Percentiles rank a stretch among this genome's conserved stretches.
phyloP scores from a whole-genome alignment of 1,284 basidiomycete genomes.

The Boletus semigastroideus region DNA sequence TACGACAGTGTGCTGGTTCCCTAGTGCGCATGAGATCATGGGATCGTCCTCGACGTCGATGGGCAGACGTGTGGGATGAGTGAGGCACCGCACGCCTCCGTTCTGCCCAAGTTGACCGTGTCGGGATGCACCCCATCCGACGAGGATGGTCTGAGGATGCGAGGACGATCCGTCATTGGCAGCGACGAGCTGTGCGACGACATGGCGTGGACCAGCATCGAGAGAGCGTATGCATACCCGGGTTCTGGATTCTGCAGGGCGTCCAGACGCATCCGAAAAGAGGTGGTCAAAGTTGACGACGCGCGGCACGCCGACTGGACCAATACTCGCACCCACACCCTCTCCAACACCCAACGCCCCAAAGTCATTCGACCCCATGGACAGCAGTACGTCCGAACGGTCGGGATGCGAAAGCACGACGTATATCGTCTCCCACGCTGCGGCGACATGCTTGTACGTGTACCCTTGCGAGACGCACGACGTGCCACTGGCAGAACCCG shows the following conservation, averaged over 20 bases:
- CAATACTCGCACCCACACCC: neutral
- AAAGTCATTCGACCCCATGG: constrained; percentile 82
- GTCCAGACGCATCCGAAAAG: constrained; percentile 19
- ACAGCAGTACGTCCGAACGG: constrained; percentile 62
- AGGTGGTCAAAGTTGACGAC: constrained; percentile 46
- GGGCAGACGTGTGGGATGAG: constrained; percentile 25
- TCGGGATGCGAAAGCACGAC: constrained; percentile 49
- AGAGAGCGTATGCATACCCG: constrained; percentile 41
- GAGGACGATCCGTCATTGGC: neutral
- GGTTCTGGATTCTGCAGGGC: constrained; percentile 12
- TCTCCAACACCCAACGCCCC: constrained; percentile 68
- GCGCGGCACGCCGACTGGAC: constrained; percentile 30
- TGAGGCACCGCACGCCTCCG: constrained; percentile 17
- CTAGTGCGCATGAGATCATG: constrained; percentile 49
- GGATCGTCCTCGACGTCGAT: constrained; percentile 26
- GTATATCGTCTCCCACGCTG: constrained; percentile 84
- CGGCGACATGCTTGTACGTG: constrained; percentile 48
- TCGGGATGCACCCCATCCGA: constrained; percentile 82
- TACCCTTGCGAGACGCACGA: constrained; percentile 36
- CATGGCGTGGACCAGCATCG: constrained; percentile 72
- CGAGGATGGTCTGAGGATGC: constrained; percentile 35
- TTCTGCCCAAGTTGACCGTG: constrained; percentile 72
- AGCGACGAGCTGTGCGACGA: constrained; percentile 46
- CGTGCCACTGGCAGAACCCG: too few relatives aligned
- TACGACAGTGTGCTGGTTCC: constrained; percentile 71